phyloP scores from a whole-genome alignment of 2,329 filamentous ascomycete species.

The Colletotrichum melonis region DNA sequence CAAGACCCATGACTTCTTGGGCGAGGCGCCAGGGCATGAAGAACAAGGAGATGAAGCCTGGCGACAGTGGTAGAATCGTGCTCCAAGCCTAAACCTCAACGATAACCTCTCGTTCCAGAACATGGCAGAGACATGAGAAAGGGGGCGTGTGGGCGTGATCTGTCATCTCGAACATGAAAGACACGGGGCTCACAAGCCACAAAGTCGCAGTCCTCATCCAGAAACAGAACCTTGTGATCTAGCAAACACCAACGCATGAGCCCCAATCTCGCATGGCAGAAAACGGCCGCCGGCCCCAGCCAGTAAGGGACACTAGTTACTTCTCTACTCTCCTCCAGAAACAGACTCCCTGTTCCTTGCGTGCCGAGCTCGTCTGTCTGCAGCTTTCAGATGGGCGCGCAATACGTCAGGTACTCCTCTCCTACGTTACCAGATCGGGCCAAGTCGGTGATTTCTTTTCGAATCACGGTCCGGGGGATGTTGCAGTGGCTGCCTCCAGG shows the following conservation, averaged over 20 bases:
- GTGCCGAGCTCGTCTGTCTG: not conserved
- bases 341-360: not conserved
- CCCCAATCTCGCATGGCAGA: not conserved
- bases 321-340: not conserved
- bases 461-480: not conserved
- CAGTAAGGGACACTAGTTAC: not conserved
- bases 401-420: constrained; percentile 8
- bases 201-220: not conserved
- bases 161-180: not conserved
- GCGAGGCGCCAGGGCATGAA: not conserved
- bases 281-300: not conserved
- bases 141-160: not conserved
- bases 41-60: not conserved
- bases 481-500: not conserved
- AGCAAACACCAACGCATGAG: not conserved
- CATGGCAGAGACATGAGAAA: not conserved
- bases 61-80: constrained; percentile 11
- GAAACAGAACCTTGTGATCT: not conserved
- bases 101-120: not conserved
- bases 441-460: not conserved
- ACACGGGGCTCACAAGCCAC: not conserved
- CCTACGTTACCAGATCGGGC: not conserved
- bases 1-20: not conserved
- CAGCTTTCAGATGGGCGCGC: not conserved
- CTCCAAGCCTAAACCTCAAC: not conserved